These are phyloP conservation scores for Avena insularis DNA, from an alignment of 176 grass and related monocot species.

Conservation along the genomic window DNA sequence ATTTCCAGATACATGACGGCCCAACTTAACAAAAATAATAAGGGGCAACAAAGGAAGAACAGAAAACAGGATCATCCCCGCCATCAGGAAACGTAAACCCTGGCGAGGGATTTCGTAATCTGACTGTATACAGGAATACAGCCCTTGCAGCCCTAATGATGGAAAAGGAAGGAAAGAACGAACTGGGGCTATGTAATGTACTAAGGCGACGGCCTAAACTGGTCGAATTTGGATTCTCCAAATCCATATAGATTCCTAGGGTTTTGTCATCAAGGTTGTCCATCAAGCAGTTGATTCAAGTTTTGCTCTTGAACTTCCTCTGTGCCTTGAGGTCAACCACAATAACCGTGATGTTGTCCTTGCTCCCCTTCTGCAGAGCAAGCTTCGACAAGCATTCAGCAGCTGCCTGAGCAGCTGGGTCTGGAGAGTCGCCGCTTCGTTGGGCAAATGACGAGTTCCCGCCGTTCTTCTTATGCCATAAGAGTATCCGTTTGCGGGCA, in stretches of 20 bases:
- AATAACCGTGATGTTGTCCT: conserved; percentile 87
- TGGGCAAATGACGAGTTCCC: conserved; percentile 35
- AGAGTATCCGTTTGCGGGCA: conserved; percentile 72
- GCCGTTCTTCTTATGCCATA: conserved; percentile 89
- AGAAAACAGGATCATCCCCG: conserved; percentile 54
- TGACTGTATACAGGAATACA: conserved; percentile 65
- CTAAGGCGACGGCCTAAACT: conserved; percentile 47
- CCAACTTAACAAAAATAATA: conserved; percentile 66
- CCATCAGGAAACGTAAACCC: conserved; percentile 57
- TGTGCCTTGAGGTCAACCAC: conserved; percentile 95
- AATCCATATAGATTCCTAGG: conserved; percentile 56
- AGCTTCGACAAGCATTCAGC: conserved; percentile 82
- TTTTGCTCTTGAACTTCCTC: conserved; percentile 88
- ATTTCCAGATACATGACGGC: conserved; percentile 58
- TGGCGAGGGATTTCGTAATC: conserved; percentile 42
- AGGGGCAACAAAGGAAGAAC: conserved; percentile 44
- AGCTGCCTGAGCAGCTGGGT: conserved; percentile 78
- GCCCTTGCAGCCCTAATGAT: conserved; percentile 45
- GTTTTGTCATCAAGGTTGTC: conserved; percentile 38
- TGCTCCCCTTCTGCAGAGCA: conserved; percentile 87
- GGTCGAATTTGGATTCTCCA: conserved; percentile 54
- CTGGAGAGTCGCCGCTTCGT: conserved; percentile 50
- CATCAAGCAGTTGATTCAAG: conserved; percentile 53
- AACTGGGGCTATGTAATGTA: conserved; percentile 63
- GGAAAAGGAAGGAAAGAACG: conserved; percentile 37